phyloP scores from a whole-genome alignment of 2,329 filamentous ascomycete species.

The Dichotomopilus funicola region DNA sequence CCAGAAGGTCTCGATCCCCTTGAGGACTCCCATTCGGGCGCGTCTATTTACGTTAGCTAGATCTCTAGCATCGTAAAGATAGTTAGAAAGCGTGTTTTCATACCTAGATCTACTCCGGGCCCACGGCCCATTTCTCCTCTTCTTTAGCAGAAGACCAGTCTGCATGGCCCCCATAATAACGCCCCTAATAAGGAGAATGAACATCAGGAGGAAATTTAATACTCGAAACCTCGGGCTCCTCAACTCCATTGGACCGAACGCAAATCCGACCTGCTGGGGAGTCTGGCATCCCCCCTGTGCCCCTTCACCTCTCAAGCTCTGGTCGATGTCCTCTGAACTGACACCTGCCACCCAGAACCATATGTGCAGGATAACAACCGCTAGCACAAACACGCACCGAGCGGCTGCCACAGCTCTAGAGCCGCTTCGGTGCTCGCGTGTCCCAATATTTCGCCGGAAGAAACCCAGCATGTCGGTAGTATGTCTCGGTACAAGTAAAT shows the following conservation, averaged over 20 bases:
- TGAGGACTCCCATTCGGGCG: conserved; percentile 11
- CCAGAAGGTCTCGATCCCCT: conserved; percentile 19
- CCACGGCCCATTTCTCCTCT: not conserved
- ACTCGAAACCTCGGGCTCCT: conserved; percentile 12
- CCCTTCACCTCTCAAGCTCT: not conserved
- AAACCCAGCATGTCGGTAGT: conserved; percentile 9
- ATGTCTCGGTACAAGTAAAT: conserved; percentile 13
- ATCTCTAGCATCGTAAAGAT: not conserved
- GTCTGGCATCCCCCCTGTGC: conserved; percentile 5
- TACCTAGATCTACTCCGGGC: conserved; percentile 3
- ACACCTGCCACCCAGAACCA: conserved; percentile 24
- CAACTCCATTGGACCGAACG: conserved; percentile 17
- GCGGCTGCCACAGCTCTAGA: not conserved
- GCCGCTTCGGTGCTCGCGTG: not conserved
- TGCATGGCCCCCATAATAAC: conserved; percentile 11
- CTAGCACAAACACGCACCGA: conserved; percentile 10
- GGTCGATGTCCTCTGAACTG: conserved; percentile 4
- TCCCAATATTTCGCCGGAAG: conserved; percentile 10
- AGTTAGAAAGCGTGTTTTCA: not conserved
- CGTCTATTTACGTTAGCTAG: conserved; percentile 6
- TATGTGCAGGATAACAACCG: conserved; percentile 13
- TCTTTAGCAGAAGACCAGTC: conserved; percentile 4
- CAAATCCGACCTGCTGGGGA: conserved; percentile 15
- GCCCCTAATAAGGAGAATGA: conserved; percentile 10
- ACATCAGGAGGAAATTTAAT: conserved; percentile 17